A percentile compares a stretch with the other conserved stretches of the same genome.
Evolutionary conservation across 805 yeast genomes (phyloP).

Genomic region (Lachancea kluyveri): DNA sequence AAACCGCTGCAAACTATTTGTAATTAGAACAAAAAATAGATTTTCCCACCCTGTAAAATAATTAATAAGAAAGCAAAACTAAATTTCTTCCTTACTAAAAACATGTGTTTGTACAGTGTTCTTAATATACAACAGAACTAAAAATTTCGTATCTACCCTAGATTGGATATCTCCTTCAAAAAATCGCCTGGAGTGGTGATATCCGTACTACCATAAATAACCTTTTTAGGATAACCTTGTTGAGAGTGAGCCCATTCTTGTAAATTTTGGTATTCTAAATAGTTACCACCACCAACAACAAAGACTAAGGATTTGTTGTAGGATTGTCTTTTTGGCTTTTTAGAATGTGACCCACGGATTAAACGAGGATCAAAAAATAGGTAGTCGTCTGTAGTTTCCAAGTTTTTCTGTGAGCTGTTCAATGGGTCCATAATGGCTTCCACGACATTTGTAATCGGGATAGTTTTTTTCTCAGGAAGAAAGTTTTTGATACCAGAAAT

Average conservation of each 20-base stretch:
- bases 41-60: too few relatives aligned
- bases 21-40: conserved; percentile 11
- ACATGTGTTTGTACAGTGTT: too few relatives aligned
- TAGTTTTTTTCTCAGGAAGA: conserved; percentile 78
- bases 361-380: conserved; percentile 82
- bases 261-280: conserved; percentile 86
- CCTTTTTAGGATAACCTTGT: conserved; percentile 41
- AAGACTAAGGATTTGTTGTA: conserved; percentile 82
- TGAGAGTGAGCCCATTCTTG: conserved; percentile 72
- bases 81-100: too few relatives aligned
- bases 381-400: conserved; percentile 80
- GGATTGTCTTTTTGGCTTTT: conserved; percentile 78
- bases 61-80: too few relatives aligned
- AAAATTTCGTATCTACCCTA: conserved; percentile 37
- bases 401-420: conserved; percentile 53
- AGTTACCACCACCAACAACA: conserved; percentile 96
- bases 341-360: conserved; percentile 82
- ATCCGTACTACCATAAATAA: conserved; percentile 84
- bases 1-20: conserved; percentile 30
- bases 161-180: conserved; percentile 53
- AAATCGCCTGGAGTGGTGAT: conserved; percentile 66
- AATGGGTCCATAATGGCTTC: conserved; percentile 87
- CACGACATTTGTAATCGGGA: conserved; percentile 85
- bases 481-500: conserved; percentile 83
- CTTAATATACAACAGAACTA: conserved; percentile 1